phyloP scores from a whole-genome alignment of 2,329 filamentous ascomycete genomes.

The Aspergillus aculeatinus region DNA sequence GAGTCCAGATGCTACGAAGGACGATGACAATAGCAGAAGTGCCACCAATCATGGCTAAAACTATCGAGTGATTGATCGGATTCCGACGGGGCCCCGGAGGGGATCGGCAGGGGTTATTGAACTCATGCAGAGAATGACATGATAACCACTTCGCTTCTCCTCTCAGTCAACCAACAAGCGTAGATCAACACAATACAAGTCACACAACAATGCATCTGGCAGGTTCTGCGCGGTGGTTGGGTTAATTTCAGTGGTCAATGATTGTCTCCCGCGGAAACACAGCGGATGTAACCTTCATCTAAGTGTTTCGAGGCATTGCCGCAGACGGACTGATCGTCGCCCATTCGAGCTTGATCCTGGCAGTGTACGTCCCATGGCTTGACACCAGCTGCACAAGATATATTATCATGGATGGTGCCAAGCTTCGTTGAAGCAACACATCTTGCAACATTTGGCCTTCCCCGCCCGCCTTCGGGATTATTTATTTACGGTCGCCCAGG shows the following conservation, averaged over 20 bases:
- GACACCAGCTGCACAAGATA: background rate
- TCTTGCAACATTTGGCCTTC: background rate
- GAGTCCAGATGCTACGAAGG: background rate
- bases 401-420: background rate
- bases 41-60: background rate
- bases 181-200: background rate
- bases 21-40: background rate
- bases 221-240: background rate
- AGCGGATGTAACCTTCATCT: too few species aligned
- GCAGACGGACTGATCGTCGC: too few species aligned
- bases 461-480: background rate
- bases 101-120: background rate
- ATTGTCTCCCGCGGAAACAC: background rate
- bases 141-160: background rate
- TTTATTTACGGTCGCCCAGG: background rate
- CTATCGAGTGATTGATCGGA: background rate
- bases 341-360: too few species aligned
- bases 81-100: background rate
- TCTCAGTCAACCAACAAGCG: background rate
- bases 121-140: background rate
- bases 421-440: background rate
- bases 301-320: too few species aligned
- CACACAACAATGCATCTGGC: background rate
- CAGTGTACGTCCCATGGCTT: background rate
- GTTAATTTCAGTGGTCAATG: background rate